Base-by-base conservation (phyloP, 495 filamentous ascomycete species). In the Aspergillus carlsbadensis region DNA sequence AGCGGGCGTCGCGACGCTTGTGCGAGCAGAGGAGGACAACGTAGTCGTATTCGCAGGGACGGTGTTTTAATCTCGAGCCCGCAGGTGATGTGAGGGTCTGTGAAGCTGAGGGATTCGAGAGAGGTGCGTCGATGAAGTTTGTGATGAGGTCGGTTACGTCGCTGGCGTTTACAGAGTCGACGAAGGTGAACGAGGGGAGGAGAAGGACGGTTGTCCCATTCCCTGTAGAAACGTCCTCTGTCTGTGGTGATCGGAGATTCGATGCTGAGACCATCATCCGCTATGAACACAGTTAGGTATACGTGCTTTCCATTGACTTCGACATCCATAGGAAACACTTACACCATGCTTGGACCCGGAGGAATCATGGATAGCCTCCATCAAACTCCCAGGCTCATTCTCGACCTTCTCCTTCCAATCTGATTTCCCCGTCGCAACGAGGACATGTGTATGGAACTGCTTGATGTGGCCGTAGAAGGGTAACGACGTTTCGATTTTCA, bases 11-110 rank as follows among this genome's bases (percentile, higher is more conserved):
- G 54, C 93, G 88, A 40, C 88, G 91, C 61, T 80, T 83, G 68
- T 98, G 94, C 6, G 90, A 95, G 77, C 94, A 98, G 39, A 98
- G 83, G n/a, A 98, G 84, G 60, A 98, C 88, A 40, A 97, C 80
- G 60, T 87, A 88, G 59, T 84, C 79, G 71, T 97, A 91, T 10
- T 87, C 85, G 54, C 85, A 94, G 1, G 87, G 81, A 2, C 86
- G 84, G 8, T 84, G 79, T 24, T 71, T 58, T 37, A 74, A 60
- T 15, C 44, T 77, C 7, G 66, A 53, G 57, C 42, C 20, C 3
- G 36, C 31, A 8, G 40, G 15, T 21, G 15, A 6, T 39, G 37
- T 47, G 18, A 42, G 35, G 54, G 40, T 73, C 36, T 45, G 24
- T 72, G 33, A 22, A 14, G 49, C n/a, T 72, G 33, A 22, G 18